Conservation (phyloP, 306 rosid genomes). For the Cicer cuneatum region DNA sequence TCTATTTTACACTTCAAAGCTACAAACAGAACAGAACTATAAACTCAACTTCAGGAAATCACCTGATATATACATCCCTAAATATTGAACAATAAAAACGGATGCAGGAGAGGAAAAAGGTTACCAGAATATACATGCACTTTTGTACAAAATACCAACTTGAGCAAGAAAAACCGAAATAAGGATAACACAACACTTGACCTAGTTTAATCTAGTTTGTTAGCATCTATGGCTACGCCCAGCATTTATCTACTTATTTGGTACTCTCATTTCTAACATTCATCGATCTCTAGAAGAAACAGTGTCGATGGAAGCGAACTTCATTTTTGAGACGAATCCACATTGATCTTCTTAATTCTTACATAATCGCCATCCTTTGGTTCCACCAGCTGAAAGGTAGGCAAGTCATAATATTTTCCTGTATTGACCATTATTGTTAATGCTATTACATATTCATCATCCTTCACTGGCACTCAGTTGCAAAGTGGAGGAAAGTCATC, state of each 20-base stretch:
- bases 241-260: conserved; percentile 47
- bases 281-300: conserved; percentile 43
- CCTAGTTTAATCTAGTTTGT: conserved; percentile 52
- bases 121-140: conserved; percentile 54
- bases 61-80: conserved; percentile 54
- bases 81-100: conserved; percentile 43
- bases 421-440: conserved; percentile 54
- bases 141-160: conserved; percentile 50
- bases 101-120: conserved; percentile 37
- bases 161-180: conserved; percentile 43
- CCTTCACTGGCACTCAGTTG: conserved; percentile 54
- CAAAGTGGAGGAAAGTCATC: conserved; percentile 67
- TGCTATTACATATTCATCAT: conserved; percentile 54
- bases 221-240: conserved; percentile 56
- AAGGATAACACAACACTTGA: conserved; percentile 39
- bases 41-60: conserved; percentile 51
- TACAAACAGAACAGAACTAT: conserved; percentile 49
- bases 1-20: conserved; percentile 47
- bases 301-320: conserved; percentile 48
- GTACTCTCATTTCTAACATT: conserved; percentile 48
- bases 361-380: conserved; percentile 56
- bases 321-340: conserved; percentile 51
- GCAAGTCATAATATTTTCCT: conserved; percentile 53
- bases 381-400: conserved; percentile 54
- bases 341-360: conserved; percentile 53